Percentiles rank a stretch among this genome's conserved stretches.
These are phyloP conservation scores for Kuraishia floccosa DNA, from an alignment of 805 yeast species.

Conservation along the genomic window DNA sequence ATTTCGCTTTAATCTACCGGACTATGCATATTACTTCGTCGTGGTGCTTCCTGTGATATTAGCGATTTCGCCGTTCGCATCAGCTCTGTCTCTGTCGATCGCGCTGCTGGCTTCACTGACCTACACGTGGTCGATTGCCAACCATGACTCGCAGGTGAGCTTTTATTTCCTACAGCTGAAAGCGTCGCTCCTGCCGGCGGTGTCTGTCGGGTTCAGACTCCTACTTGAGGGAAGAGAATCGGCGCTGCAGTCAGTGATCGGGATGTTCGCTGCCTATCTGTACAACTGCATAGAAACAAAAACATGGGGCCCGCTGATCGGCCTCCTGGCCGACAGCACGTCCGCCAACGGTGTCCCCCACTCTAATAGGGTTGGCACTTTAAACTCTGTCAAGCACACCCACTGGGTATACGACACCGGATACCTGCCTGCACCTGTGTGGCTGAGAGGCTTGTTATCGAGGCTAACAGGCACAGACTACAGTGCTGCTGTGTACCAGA, in stretches of 20 bases:
- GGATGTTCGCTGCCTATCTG: constrained; percentile 44
- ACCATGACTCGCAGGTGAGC: constrained; percentile 39
- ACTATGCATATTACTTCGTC: constrained; percentile 42
- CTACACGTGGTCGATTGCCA: constrained; percentile 50
- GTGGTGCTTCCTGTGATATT: constrained; percentile 36
- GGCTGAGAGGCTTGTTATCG: constrained; percentile 22
- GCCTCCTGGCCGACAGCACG: constrained; percentile 13
- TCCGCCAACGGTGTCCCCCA: constrained; percentile 9
- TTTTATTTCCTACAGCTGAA: constrained; percentile 42
- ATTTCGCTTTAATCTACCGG: constrained; percentile 36
- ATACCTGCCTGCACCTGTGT: constrained; percentile 41
- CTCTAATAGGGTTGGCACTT: constrained; percentile 17
- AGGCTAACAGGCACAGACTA: constrained; percentile 19
- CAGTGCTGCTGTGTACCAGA: constrained; percentile 13
- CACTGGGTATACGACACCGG: constrained; percentile 38
- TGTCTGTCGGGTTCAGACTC: constrained; percentile 27
- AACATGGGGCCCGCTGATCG: constrained; percentile 35
- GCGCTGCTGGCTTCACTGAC: constrained; percentile 44
- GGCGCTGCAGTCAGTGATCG: constrained; percentile 30
- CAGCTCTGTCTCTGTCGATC: constrained; percentile 15
- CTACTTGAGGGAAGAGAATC: constrained; percentile 30
- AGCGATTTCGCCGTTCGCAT: constrained; percentile 15
- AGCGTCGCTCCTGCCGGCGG: constrained; percentile 42
- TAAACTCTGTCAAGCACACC: constrained; percentile 9
- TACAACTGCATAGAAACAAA: constrained; percentile 53